A percentile compares a stretch with the other conserved stretches of the same genome.
Conservation (phyloP, 495 filamentous ascomycete genomes). For the Talaromyces thailandensis region DNA sequence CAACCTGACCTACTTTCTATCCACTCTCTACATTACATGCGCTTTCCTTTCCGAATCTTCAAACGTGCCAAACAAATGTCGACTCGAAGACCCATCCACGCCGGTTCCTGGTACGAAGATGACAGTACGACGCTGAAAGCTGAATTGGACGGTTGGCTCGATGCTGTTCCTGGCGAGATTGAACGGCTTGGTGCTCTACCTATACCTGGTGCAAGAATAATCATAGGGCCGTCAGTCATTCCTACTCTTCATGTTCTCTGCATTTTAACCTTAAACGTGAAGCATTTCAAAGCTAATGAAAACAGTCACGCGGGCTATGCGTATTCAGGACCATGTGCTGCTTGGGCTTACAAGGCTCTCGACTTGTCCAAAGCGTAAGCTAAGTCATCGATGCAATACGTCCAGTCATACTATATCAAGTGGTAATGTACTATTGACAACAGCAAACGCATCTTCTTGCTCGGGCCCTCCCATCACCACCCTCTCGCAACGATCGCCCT, state of each 20-base stretch:
- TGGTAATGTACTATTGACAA: neutral
- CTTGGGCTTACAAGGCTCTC: slow-evolving; percentile 87
- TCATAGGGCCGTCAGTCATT: slow-evolving; percentile 85
- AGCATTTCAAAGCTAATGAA: slow-evolving; percentile 5
- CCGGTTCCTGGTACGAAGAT: slow-evolving; percentile 81
- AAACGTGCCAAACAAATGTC: slow-evolving; percentile 29
- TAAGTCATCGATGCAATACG: neutral
- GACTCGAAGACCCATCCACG: slow-evolving; percentile 58
- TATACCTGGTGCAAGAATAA: slow-evolving; percentile 66
- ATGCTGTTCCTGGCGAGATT: slow-evolving; percentile 56
- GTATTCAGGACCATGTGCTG: slow-evolving; percentile 89
- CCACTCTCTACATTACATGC: neutral
- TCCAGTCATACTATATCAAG: neutral
- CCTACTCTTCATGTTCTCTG: neutral
- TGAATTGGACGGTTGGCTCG: slow-evolving; percentile 76
- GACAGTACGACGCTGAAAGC: slow-evolving; percentile 45
- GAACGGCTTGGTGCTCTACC: slow-evolving; percentile 53
- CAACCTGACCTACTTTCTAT: neutral
- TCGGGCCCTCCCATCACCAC: slow-evolving; percentile 88
- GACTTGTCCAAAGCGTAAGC: slow-evolving; percentile 72
- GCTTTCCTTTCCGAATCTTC: neutral
- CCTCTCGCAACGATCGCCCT: slow-evolving; percentile 72
- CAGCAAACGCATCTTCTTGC: slow-evolving; percentile 84
- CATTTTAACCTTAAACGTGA: no score
- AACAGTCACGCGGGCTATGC: slow-evolving; percentile 88